Evolutionary conservation across 2,329 filamentous ascomycete species (phyloP).

Genomic region (Trichoderma cornu-damae): DNA sequence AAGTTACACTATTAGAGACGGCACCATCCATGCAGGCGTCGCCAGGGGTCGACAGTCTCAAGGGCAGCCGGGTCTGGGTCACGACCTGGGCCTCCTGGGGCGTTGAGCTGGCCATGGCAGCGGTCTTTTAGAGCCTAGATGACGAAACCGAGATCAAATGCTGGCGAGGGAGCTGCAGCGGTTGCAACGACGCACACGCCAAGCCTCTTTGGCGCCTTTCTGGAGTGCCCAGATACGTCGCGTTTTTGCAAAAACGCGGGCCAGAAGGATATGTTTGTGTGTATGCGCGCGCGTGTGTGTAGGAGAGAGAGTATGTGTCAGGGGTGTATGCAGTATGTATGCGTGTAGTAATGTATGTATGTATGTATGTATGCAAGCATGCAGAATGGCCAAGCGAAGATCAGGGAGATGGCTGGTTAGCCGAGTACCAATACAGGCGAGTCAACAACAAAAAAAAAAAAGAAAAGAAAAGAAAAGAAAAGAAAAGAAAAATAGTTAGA

Average conservation of each 20-base stretch:
- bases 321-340: not conserved
- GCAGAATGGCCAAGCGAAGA: slow-evolving; percentile 2
- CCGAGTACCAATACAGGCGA: not conserved
- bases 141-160: not conserved
- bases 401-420: not conserved
- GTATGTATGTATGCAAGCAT: not conserved
- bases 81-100: slow-evolving; percentile 30
- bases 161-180: slow-evolving; percentile 6
- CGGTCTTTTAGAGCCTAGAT: not conserved
- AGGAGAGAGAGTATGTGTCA: not conserved
- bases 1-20: slow-evolving; percentile 22
- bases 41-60: slow-evolving; percentile 21
- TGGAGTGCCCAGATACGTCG: not conserved
- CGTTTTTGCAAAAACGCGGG: not conserved
- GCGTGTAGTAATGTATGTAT: not conserved
- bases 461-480: not conserved
- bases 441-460: not conserved
- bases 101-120: slow-evolving; percentile 25
- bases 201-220: not conserved
- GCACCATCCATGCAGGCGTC: slow-evolving; percentile 18
- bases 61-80: slow-evolving; percentile 33
- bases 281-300: too few species aligned
- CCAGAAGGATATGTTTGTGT: too few species aligned
- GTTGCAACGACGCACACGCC: not conserved
- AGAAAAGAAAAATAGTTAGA: not conserved